Base-by-base conservation (phyloP, 352 stramenopile genomes). In the Pythium graminicola region DNA sequence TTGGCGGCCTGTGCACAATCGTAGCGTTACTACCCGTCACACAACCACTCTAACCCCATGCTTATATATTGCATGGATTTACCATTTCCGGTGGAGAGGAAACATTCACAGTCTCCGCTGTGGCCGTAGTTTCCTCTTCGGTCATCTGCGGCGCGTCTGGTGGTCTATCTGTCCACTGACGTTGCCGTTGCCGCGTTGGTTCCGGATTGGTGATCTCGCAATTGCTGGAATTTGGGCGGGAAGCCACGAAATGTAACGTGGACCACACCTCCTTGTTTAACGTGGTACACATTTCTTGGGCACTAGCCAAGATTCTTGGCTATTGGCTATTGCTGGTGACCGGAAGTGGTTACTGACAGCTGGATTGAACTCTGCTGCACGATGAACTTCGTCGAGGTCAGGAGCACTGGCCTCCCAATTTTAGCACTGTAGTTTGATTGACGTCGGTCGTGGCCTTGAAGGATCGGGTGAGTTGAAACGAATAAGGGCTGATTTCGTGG, bases 211-310 rank as follows among this genome's bases (percentile, higher is more conserved):
- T 53, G 23, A 33, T 4, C 35, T 52, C 20, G 28, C n/a, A n/a
- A n/a, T 36, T n/a, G n/a, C 4, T n/a, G 5, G 19, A 20, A 27
- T 64, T 59, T 54, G 50, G 31, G 48, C 56, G 56, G 56, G 48
- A 57, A 64, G 20, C n/a, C 23, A 28, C 17, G n/a, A 1, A n/a
- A 43, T 47, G 17, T 64, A 26, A 38, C 47, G 56, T 59, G 56
- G 19, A 31, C 32, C 35, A 64, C 56, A 36, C 31, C 31, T 14
- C 9, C 31, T 9, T 36, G 31, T 14, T n/a, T n/a, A n/a, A n/a
- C n/a, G n/a, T n/a, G n/a, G n/a, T n/a, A n/a, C n/a, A n/a, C n/a
- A n/a, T n/a, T n/a, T n/a, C n/a, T n/a, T n/a, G n/a, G n/a, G n/a
- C n/a, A n/a, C n/a, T n/a, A n/a, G n/a, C n/a, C n/a, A n/a, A n/a